phyloP scores from a whole-genome alignment of 75 land plant species.

The Selaginella moellendorffii region DNA sequence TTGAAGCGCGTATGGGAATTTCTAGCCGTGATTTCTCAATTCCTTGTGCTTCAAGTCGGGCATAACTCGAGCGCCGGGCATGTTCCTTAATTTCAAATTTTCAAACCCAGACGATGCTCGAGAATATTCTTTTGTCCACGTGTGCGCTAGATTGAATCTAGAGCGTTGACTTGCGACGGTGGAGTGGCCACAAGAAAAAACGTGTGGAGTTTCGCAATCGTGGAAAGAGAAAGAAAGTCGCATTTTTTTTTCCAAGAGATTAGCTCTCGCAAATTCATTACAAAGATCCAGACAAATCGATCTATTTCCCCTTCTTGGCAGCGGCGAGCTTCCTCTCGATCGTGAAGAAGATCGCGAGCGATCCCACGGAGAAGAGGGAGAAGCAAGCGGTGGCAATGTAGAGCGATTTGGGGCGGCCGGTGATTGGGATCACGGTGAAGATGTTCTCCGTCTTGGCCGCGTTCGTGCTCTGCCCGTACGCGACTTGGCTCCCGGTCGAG shows the following conservation, averaged over 20 bases:
- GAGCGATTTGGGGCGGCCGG: constrained; percentile 48
- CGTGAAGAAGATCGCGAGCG: constrained; percentile 44
- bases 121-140: too few species aligned
- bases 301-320: constrained; percentile 10
- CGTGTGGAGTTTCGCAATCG: not conserved
- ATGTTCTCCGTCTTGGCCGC: constrained; percentile 28
- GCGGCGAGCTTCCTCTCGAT: constrained; percentile 30
- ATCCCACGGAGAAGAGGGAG: constrained; percentile 63
- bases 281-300: too few species aligned
- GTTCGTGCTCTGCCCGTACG: constrained; percentile 58
- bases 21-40: not conserved
- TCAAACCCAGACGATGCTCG: too few species aligned
- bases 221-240: not conserved
- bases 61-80: not conserved
- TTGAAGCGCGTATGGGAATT: too few species aligned
- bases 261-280: too few species aligned
- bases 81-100: not conserved
- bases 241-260: not conserved
- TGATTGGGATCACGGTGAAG: constrained; percentile 41
- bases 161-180: too few species aligned
- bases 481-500: constrained; percentile 27
- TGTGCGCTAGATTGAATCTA: too few species aligned
- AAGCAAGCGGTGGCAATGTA: constrained; percentile 58
- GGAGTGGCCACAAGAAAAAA: too few species aligned
- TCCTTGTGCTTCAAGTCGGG: not conserved